Evolutionary conservation across 345 rosid genomes (phyloP).

Genomic region (Gossypium bickii): DNA sequence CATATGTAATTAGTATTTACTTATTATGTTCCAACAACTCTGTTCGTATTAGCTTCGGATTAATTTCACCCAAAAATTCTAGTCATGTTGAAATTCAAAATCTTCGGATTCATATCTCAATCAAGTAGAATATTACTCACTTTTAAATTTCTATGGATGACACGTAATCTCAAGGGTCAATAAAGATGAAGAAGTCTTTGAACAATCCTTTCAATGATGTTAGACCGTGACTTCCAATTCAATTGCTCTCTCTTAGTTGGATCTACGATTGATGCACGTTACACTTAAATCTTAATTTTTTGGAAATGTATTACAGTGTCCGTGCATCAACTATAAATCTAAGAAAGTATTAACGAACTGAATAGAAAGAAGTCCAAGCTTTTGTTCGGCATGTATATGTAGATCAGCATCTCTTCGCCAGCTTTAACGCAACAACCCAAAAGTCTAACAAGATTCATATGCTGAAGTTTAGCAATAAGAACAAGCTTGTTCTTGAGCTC

Average conservation of each 20-base stretch:
- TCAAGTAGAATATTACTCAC: background rate
- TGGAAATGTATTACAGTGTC: too few species aligned
- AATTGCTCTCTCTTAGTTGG: background rate
- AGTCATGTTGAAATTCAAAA: background rate
- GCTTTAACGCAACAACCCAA: constrained; percentile 9
- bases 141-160: background rate
- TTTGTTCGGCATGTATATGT: background rate
- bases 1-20: background rate
- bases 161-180: background rate
- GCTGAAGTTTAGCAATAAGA: constrained; percentile 12
- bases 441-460: constrained; percentile 18
- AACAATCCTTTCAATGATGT: background rate
- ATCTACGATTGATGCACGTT: background rate
- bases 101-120: background rate
- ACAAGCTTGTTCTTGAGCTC: constrained; percentile 6
- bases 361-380: constrained; percentile 8
- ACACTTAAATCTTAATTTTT: background rate
- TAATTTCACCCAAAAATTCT: background rate
- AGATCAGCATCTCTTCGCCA: background rate
- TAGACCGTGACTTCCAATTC: background rate
- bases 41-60: background rate
- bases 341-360: background rate
- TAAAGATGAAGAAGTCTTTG: background rate
- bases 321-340: too few species aligned
- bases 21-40: constrained; percentile 7